Evolutionary conservation across 1,139 yeast species (phyloP).

Genomic region (Meyerozyma smithsonii): DNA sequence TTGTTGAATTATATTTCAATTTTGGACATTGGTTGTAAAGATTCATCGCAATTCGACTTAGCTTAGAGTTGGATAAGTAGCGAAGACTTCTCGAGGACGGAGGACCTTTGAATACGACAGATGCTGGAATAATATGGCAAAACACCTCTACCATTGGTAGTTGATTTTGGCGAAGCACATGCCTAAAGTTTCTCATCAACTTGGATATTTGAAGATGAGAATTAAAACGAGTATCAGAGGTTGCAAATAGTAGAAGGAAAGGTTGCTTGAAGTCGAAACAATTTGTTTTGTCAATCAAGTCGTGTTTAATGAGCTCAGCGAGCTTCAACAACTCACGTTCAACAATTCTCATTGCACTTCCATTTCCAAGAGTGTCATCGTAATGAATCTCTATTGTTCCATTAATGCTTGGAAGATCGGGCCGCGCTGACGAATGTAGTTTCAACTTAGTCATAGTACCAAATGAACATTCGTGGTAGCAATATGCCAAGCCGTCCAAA

Average conservation of each 20-base stretch:
- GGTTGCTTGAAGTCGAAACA: constrained; percentile 43
- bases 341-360: background rate
- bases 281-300: constrained; percentile 39
- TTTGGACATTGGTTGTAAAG: constrained; percentile 60
- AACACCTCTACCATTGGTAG: constrained; percentile 43
- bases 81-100: constrained; percentile 36
- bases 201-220: constrained; percentile 47
- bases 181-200: constrained; percentile 46
- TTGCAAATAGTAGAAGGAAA: constrained; percentile 42
- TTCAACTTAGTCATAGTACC: constrained; percentile 39
- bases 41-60: constrained; percentile 51
- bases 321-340: constrained; percentile 22
- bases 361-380: background rate
- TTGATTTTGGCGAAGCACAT: constrained; percentile 33
- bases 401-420: constrained; percentile 28
- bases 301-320: constrained; percentile 34
- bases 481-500: constrained; percentile 33
- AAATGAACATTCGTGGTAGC: constrained; percentile 44
- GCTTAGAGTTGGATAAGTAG: constrained; percentile 43
- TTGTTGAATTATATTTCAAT: constrained; percentile 9
- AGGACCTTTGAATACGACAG: constrained; percentile 36
- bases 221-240: constrained; percentile 39
- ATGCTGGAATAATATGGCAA: constrained; percentile 55
- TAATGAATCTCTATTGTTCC: constrained; percentile 5
- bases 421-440: constrained; percentile 23